Evolutionary conservation across 2,329 filamentous ascomycete genomes (phyloP).

Genomic region (Clarireedia monteithiana): DNA sequence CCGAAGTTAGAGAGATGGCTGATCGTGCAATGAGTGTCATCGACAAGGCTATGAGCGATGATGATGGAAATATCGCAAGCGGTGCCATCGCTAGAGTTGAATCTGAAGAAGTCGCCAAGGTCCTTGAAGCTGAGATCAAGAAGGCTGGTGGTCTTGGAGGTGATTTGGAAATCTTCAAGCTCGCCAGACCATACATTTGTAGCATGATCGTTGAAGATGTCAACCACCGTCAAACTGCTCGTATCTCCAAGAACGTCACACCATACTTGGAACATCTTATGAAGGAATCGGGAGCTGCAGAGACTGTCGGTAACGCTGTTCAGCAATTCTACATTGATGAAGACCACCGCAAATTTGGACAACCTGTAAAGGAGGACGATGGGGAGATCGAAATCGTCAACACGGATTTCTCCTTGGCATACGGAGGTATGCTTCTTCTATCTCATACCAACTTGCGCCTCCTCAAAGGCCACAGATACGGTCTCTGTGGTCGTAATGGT

Average conservation of each 20-base stretch:
- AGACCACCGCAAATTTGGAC: slow-evolving; percentile 79
- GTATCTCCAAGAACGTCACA: slow-evolving; percentile 59
- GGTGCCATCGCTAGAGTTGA: slow-evolving; percentile 54
- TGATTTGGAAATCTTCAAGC: slow-evolving; percentile 57
- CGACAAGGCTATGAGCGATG: slow-evolving; percentile 81
- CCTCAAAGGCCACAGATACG: slow-evolving; percentile 94
- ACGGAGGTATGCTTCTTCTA: slow-evolving; percentile 93
- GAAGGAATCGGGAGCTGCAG: slow-evolving; percentile 48
- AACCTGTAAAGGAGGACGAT: slow-evolving; percentile 78
- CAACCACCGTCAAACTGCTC: slow-evolving; percentile 70
- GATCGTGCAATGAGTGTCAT: slow-evolving; percentile 88
- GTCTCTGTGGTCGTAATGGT: slow-evolving; percentile 93
- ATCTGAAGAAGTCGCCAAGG: slow-evolving; percentile 63
- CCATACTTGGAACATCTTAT: slow-evolving; percentile 73
- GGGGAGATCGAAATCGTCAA: slow-evolving; percentile 96
- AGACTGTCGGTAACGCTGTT: slow-evolving; percentile 63
- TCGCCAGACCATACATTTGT: slow-evolving; percentile 66
- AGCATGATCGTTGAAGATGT: slow-evolving; percentile 83
- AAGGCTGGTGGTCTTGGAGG: slow-evolving; percentile 54
- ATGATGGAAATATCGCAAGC: slow-evolving; percentile 48
- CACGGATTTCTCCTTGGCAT: slow-evolving; percentile 92
- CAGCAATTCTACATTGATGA: slow-evolving; percentile 73
- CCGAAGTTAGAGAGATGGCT: slow-evolving; percentile 89
- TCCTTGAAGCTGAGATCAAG: slow-evolving; percentile 71
- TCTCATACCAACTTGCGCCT: slow-evolving; percentile 93